These are phyloP conservation scores for Nemania sp. DNA, from an alignment of 2,329 filamentous ascomycete species.

Conservation along the genomic window DNA sequence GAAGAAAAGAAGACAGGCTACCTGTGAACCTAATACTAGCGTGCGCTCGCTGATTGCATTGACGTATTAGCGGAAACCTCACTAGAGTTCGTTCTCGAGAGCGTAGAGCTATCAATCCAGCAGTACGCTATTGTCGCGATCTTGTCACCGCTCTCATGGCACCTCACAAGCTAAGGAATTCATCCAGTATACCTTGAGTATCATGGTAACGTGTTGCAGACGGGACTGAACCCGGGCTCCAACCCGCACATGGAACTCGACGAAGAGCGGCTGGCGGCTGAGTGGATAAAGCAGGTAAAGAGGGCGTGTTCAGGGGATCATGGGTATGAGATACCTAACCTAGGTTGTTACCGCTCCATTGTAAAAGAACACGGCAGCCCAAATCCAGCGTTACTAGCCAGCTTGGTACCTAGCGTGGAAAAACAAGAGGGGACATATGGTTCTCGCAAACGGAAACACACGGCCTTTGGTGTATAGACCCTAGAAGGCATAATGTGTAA, in stretches of 20 bases:
- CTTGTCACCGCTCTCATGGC: not conserved
- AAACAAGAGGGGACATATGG: not conserved
- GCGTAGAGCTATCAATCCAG: no score
- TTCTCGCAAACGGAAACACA: not conserved
- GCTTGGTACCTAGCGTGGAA: not conserved
- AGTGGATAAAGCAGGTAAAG: constrained; percentile 16
- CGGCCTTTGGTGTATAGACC: not conserved
- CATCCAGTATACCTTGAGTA: not conserved
- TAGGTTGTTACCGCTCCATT: not conserved
- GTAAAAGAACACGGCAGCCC: no score
- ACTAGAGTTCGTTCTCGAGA: no score
- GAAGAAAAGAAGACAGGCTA: not conserved
- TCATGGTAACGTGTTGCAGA: constrained; percentile 7
- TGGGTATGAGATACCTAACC: not conserved
- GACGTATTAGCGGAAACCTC: not conserved
- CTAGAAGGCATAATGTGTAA: constrained; percentile 1
- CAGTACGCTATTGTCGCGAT: no score
- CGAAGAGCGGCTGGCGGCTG: not conserved
- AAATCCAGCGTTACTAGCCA: no score
- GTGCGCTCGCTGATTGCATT: not conserved
- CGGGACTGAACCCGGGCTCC: not conserved
- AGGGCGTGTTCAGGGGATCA: constrained; percentile 3
- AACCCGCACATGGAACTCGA: not conserved
- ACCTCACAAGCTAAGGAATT: not conserved
- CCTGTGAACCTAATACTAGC: not conserved